Evolutionary conservation across 768 basidiomycete species (phyloP), one percentile per base, ranked within the genome.

Genomic region (Podaxis sp.): DNA sequence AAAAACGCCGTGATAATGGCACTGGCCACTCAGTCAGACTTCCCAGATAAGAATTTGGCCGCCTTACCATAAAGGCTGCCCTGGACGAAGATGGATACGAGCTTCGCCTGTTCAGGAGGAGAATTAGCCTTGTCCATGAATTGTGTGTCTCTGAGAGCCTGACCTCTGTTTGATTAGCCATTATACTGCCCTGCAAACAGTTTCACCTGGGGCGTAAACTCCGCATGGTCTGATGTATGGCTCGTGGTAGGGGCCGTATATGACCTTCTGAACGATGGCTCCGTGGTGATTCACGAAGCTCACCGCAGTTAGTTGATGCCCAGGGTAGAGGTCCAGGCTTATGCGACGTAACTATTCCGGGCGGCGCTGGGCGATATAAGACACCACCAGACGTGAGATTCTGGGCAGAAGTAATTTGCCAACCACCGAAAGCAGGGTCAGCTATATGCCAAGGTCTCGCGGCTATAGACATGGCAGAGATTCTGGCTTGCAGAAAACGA

Each of bases 11-110:
- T 72, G 42, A 9, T 42, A 28, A 38, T 40, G 16, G 21, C 1
- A 32, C 16, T 21, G 16, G 13, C n/a, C 40, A 21, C 2, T 21
- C 1, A 42, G 42, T 23, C 35, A 38, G n/a, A 3, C 21, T 4
- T 48, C 16, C 9, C 27, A 2, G 2, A 23, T 14, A 37, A 27
- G n/a, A 40, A 10, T 9, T 18, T 14, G 7, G 36, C 1, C 11
- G 1, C 13, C 61, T 18, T 50, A 70, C 68, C 70, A 63, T 71
- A 71, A 25, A 71, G 67, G 37, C 68, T 50, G 4, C 68, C 65
- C 52, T 71, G 70, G 5, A 69, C 60, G 58, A 69, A 71, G 35
- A 69, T 71, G 36, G 70, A 58, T 11, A 66, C 57, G 53, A 69
- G 57, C 50, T 68, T 67, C n/a, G 66, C 62, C 67, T 69, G 50